phyloP scores from a whole-genome alignment of 2,329 filamentous ascomycete species.

The Aspergillus ibericus region DNA sequence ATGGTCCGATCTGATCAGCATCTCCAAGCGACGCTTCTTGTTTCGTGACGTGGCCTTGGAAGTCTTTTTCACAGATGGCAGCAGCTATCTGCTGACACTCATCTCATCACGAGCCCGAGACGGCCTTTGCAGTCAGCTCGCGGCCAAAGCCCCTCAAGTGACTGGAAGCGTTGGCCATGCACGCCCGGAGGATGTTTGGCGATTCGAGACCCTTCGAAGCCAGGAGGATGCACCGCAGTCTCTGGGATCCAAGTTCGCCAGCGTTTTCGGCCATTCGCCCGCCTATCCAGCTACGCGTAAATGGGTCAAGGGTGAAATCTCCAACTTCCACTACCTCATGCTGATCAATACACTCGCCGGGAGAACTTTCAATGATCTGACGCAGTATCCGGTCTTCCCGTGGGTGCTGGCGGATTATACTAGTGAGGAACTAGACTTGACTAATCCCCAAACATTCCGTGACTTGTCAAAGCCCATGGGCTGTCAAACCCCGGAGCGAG shows the following conservation, averaged over 20 bases:
- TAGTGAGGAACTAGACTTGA: conserved; percentile 85
- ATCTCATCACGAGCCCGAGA: conserved; percentile 73
- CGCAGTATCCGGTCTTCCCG: conserved; percentile 96
- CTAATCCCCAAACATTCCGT: conserved; percentile 79
- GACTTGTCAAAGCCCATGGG: conserved; percentile 97
- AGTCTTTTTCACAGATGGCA: conserved; percentile 93
- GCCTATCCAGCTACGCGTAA: conserved; percentile 82
- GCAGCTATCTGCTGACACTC: conserved; percentile 88
- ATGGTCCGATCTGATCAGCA: conserved; percentile 90
- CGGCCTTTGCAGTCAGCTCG: conserved; percentile 74
- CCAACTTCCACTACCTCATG: conserved; percentile 99
- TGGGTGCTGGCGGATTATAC: conserved; percentile 97
- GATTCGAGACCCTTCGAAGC: conserved; percentile 78
- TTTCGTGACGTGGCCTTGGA: conserved; percentile 97
- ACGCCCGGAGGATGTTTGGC: conserved; percentile 86
- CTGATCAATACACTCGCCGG: conserved; percentile 97
- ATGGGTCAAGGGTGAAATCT: conserved; percentile 93
- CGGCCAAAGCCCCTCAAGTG: conserved; percentile 77
- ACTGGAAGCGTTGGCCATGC: conserved; percentile 67
- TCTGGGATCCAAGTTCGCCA: conserved; percentile 86
- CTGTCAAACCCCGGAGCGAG: conserved; percentile 74
- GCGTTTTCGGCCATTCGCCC: conserved; percentile 80
- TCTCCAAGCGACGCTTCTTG: conserved; percentile 91
- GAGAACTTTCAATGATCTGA: conserved; percentile 94
- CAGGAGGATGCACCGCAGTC: conserved; percentile 63